Evolutionary conservation across 257 asterid genomes (phyloP), one percentile per base, ranked within the genome.

Genomic region (Jacaranda copaia): DNA sequence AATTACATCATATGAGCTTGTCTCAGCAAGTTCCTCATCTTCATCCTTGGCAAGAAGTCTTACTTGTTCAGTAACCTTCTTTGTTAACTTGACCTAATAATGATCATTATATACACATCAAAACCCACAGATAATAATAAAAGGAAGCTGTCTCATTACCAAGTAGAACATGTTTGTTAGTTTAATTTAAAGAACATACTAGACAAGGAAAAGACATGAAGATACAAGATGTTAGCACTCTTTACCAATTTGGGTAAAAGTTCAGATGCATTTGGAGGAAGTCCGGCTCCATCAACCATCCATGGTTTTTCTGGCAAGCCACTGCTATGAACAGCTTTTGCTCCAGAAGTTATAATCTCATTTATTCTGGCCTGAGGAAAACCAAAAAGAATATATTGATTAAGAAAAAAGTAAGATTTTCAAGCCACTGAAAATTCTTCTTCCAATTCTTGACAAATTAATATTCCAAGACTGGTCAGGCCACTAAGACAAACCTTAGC

Each of bases 221-320:
- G 58, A 72, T 53, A 62, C 55, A 70, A 56, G 68, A 78, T 45
- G 32, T 52, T 14, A 61, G 70, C 19, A 65, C 45, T 51, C 3
- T 55, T 74, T 88, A 94, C 98, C 98, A 94, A 82, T 79, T 89
- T 76, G 63, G 87, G 92, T 75, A 93, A 88, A 79, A 95, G 96
- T 80, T 90, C 89, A 85, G 85, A 88, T 80, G 97, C 94, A 82
- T 90, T 85, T 63, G 88, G 82, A 80, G 98, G 97, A 79, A 92
- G 88, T 73, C 98, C 98, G 74, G 93, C 97, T 55, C 98, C 98
- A 90, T 94, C 98, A 46, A 82, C 90, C 98, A 94, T 89, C 98
- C 98, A 94, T 51, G 97, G 91, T 77, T 83, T 80, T 70, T 84
- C 98, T 18, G 85, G 76, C 53, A 77, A 75, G 73, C 77, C 82